These are phyloP conservation scores for Nelumbo lutea DNA, from an alignment of 164 flowering plant genomes.

Conservation along the genomic window DNA sequence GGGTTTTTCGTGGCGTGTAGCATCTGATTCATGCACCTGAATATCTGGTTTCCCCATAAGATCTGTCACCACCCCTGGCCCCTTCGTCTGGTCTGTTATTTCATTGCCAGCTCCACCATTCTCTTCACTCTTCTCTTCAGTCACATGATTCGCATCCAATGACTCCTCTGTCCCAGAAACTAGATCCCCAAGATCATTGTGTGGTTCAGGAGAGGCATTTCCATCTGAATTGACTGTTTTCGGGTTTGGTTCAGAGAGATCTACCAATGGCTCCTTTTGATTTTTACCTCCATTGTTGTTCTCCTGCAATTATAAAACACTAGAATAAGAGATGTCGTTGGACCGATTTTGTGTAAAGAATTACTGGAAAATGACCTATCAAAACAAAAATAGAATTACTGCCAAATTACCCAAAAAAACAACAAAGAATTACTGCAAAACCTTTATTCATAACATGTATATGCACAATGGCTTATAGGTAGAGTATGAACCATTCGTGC, in stretches of 20 bases:
- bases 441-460: no score
- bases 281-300: slow-evolving; percentile 23
- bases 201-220: slow-evolving; percentile 5
- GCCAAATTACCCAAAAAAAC: no score
- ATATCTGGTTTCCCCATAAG: slow-evolving; percentile 5
- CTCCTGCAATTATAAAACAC: slow-evolving; percentile 25
- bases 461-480: no score
- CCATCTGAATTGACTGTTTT: slow-evolving; percentile 15
- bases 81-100: slow-evolving; percentile 5
- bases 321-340: neutral
- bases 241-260: slow-evolving; percentile 32
- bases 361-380: no score
- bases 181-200: slow-evolving; percentile 13
- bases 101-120: slow-evolving; percentile 11
- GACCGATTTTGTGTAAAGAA: no score
- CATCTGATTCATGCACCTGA: slow-evolving; percentile 12
- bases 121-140: slow-evolving; percentile 8
- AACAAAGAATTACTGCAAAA: no score
- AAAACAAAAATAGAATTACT: no score
- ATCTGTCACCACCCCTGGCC: neutral
- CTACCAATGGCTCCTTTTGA: slow-evolving; percentile 36
- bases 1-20: neutral
- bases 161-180: slow-evolving; percentile 8
- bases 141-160: slow-evolving; percentile 5
- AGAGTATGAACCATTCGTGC: no score